These are phyloP conservation scores for Aspergillus novoparasiticus DNA, from an alignment of 2,329 filamentous ascomycete species.

Conservation along the genomic window DNA sequence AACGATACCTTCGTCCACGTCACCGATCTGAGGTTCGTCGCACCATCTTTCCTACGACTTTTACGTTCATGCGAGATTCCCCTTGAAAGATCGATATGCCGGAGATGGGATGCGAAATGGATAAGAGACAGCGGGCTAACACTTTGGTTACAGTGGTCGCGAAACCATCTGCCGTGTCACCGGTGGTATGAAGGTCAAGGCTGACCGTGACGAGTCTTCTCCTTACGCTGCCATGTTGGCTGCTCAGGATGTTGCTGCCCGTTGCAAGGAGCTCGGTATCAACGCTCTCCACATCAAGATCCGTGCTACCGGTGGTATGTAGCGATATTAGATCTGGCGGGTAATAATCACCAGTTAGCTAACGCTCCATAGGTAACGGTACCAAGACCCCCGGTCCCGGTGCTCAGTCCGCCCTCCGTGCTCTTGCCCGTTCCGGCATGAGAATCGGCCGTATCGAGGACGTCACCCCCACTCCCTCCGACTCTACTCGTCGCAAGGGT, in stretches of 20 bases:
- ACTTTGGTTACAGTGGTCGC: conserved; percentile 71
- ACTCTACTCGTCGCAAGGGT: conserved; percentile 99
- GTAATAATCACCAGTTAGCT: not conserved
- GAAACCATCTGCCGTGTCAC: conserved; percentile 99
- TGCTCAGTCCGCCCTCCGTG: conserved; percentile 98
- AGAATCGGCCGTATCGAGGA: conserved; percentile 99
- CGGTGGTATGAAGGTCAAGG: conserved; percentile 99
- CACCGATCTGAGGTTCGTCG: conserved; percentile 88
- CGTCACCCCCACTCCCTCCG: conserved; percentile 97
- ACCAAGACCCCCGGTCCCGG: conserved; percentile 99
- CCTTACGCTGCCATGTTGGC: conserved; percentile 99
- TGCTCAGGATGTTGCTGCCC: conserved; percentile 93
- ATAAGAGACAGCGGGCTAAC: conserved; percentile 12
- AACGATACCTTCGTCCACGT: conserved; percentile 97
- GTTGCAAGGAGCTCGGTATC: conserved; percentile 84
- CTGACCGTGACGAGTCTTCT: conserved; percentile 99
- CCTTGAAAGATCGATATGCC: conserved; percentile 11
- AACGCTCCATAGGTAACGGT: conserved; percentile 71
- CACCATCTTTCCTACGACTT: not conserved
- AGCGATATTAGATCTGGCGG: not conserved
- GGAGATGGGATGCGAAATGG: not conserved
- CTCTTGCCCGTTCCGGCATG: conserved; percentile 98
- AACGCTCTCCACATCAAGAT: conserved; percentile 99
- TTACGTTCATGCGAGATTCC: not conserved
- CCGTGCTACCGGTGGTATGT: conserved; percentile 93